Evolutionary conservation across 2,329 filamentous ascomycete species (phyloP), one percentile per base, ranked within the genome.

Genomic region (Aschersonia sp.): DNA sequence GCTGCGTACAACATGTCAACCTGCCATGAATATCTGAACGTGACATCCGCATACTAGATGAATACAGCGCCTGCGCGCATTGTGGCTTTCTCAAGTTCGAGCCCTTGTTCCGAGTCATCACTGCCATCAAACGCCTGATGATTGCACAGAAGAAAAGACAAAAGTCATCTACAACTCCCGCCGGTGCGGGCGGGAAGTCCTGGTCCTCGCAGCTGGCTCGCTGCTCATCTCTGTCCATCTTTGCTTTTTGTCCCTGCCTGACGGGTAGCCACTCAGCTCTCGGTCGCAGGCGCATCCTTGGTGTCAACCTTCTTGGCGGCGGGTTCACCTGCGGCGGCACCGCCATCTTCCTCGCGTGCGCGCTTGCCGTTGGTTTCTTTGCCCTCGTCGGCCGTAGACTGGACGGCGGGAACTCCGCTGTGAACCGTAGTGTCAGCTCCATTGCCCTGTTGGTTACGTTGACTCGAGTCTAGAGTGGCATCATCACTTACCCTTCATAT

Each of bases 281-380:
- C 45, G 14, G 46, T 49, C 31, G 48, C 48, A 46, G 54, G 53
- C 39, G 62, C 61, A 43, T 66, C 59, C 66, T 77, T 76, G 58
- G 59, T 64, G 53, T 82, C 76, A 41, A 79, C 70, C 67, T 82
- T 83, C 71, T 83, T 83, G 22, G 76, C 70, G 4, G 75, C 66
- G 32, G 70, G 74, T 49, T 69, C 68, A n/a, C 59, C 64, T 10
- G 57, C 56, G 4, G 59, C 55, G 32, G 56, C 60, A 4, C 58
- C 55, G 32, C 56, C 60, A 32, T 73, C 74, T 7, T 76, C 73
- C 8, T 79, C 75, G 47, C 75, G 72, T 33, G 65, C 53, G 47
- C 77, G 76, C 68, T 81, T 80, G 59, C 65, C 67, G 54, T 70
- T 74, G 47, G 51, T 52, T 31, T 60, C 44, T 32, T 49, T 49